A percentile compares a stretch with the other conserved stretches of the same genome.
Conservation (phyloP, 2,329 filamentous ascomycete genomes). For the Talaromyces sp. region DNA sequence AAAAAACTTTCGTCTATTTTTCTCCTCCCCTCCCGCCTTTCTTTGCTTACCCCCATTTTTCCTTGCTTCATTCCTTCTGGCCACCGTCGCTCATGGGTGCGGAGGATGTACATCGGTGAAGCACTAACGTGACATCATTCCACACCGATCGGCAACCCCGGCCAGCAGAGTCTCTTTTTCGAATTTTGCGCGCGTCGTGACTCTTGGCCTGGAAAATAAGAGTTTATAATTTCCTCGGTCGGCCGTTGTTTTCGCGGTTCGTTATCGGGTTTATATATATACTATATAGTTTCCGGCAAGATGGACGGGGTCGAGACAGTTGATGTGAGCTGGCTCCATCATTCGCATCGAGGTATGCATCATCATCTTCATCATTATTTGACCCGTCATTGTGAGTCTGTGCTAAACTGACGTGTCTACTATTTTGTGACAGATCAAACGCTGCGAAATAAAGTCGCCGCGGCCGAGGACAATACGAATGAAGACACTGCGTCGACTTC, state of each 20-base stretch:
- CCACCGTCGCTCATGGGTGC: constrained; percentile 1
- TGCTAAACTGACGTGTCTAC: constrained; percentile 20
- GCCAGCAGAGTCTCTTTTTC: not conserved
- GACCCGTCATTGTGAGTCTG: not conserved
- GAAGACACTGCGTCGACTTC: constrained; percentile 17
- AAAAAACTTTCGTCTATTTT: not conserved
- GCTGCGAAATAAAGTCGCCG: constrained; percentile 25
- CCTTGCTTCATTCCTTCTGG: not conserved
- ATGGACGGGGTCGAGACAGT: constrained; percentile 81
- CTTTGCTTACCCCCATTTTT: not conserved
- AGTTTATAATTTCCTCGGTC: not conserved
- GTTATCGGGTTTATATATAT: not conserved
- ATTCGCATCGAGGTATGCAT: constrained; percentile 69
- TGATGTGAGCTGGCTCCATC: constrained; percentile 89
- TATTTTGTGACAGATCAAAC: constrained; percentile 16
- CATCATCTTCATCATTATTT: not conserved
- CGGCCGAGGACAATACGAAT: constrained; percentile 22
- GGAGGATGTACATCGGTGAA: constrained; percentile 7
- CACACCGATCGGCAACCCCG: constrained; percentile 6
- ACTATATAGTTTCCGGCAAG: constrained; percentile 14
- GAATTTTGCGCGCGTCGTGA: not conserved
- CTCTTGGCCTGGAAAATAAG: not conserved
- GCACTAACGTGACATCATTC: constrained; percentile 12
- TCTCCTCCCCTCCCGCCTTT: not conserved
- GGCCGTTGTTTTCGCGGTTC: not conserved